phyloP scores from a whole-genome alignment of 441 rosid genomes.

The Capsella rubella region DNA sequence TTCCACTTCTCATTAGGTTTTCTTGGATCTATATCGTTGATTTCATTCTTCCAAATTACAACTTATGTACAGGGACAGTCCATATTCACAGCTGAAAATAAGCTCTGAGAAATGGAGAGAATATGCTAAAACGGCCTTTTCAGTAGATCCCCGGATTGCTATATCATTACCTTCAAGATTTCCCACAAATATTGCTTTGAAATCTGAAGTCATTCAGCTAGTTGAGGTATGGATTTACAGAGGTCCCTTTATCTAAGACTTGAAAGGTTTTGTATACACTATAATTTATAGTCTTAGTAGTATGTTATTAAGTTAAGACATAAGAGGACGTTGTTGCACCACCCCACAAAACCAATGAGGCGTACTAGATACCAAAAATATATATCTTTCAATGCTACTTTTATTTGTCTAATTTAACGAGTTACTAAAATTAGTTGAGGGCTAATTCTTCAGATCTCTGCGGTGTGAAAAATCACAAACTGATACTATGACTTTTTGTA shows the following conservation, averaged over 20 bases:
- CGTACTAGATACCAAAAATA: background rate
- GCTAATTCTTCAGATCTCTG: too few relatives aligned
- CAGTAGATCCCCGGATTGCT: constrained; percentile 87
- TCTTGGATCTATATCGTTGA: background rate
- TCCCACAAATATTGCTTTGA: constrained; percentile 67
- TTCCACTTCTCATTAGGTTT: constrained; percentile 37
- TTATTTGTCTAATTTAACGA: background rate
- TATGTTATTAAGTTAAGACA: too few relatives aligned
- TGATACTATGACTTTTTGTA: background rate
- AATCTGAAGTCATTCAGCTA: constrained; percentile 72
- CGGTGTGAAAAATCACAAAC: too few relatives aligned
- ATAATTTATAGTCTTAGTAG: too few relatives aligned
- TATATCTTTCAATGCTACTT: background rate
- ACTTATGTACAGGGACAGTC: constrained; percentile 58
- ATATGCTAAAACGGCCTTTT: constrained; percentile 76
- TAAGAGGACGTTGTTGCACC: background rate
- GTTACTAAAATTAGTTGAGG: background rate
- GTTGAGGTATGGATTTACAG: constrained; percentile 65
- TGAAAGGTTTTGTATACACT: background rate
- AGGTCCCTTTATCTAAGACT: background rate
- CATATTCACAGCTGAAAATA: constrained; percentile 58
- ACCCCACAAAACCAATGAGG: background rate
- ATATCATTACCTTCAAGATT: constrained; percentile 79
- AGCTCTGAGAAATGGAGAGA: constrained; percentile 79
- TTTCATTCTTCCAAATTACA: constrained; percentile 29